phyloP scores from a whole-genome alignment of 2,329 filamentous ascomycete genomes.

The Colletotrichum costaricense region DNA sequence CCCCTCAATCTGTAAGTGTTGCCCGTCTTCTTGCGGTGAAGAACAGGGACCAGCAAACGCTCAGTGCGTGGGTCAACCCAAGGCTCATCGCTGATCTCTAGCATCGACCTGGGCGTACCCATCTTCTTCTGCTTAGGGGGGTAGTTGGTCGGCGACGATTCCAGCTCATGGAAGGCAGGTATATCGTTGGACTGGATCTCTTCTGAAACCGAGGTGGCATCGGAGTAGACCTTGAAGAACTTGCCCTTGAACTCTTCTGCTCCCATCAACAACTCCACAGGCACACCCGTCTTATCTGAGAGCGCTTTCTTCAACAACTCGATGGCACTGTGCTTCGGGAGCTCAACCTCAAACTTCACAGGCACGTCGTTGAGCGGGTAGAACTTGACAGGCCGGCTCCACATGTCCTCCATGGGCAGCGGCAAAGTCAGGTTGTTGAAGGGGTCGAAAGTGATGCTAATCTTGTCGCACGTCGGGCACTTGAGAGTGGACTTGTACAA shows the following conservation, averaged over 20 bases:
- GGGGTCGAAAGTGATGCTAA: conserved; percentile 98
- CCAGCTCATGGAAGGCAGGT: conserved; percentile 80
- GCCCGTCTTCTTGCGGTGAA: conserved; percentile 61
- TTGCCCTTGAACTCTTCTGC: conserved; percentile 85
- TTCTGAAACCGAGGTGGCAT: conserved; percentile 75
- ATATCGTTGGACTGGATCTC: conserved; percentile 76
- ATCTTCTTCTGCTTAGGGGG: conserved; percentile 63
- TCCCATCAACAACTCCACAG: conserved; percentile 75
- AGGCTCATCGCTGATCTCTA: conserved; percentile 57
- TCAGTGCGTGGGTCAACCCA: conserved; percentile 67
- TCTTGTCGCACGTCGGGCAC: conserved; percentile 90
- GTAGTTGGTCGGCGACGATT: conserved; percentile 82
- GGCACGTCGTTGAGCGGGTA: conserved; percentile 80
- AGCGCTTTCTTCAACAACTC: conserved; percentile 76
- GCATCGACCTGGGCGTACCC: conserved; percentile 56
- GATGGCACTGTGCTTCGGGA: conserved; percentile 80
- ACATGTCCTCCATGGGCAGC: conserved; percentile 86
- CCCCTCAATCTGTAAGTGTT: conserved; percentile 13
- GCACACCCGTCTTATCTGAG: conserved; percentile 74
- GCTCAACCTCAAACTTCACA: conserved; percentile 79
- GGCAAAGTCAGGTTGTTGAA: conserved; percentile 96
- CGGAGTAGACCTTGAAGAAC: conserved; percentile 89
- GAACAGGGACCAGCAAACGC: conserved; percentile 75
- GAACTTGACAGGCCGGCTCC: conserved; percentile 80
- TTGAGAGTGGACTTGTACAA: conserved; percentile 98